Conservation (phyloP, 495 filamentous ascomycete species). For the Xylaria bambusicola region DNA sequence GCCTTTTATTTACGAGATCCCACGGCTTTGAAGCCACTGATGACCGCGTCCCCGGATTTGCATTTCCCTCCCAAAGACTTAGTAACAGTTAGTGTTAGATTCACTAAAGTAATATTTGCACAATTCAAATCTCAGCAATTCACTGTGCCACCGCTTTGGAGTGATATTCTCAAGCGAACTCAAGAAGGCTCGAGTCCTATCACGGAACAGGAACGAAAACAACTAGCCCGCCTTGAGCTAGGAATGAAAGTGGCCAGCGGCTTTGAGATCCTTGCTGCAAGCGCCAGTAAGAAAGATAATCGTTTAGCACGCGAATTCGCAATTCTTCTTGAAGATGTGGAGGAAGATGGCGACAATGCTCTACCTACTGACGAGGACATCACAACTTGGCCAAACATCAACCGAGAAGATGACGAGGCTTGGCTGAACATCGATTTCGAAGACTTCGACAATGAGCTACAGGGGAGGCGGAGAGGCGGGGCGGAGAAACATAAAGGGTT, state of each 20-base stretch:
- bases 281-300: conserved; percentile 66
- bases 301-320: conserved; percentile 69
- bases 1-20: conserved; percentile 93
- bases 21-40: conserved; percentile 68
- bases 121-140: conserved; percentile 93
- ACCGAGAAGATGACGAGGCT: conserved; percentile 73
- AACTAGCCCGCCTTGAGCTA: conserved; percentile 58
- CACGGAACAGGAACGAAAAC: conserved; percentile 34
- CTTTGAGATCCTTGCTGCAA: conserved; percentile 81
- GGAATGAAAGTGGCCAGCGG: conserved; percentile 91
- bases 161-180: conserved; percentile 30
- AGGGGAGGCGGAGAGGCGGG: conserved; percentile 26
- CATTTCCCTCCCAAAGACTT: conserved; percentile 75
- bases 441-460: conserved; percentile 81
- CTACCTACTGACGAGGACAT: conserved; percentile 79
- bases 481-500: conserved; percentile 50
- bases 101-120: conserved; percentile 87
- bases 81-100: conserved; percentile 73
- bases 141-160: conserved; percentile 65
- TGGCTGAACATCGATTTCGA: conserved; percentile 93
- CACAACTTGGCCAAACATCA: conserved; percentile 59
- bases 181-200: conserved; percentile 14
- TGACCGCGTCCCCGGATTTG: conserved; percentile 42
- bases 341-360: conserved; percentile 52
- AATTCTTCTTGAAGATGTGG: conserved; percentile 72